Conservation (phyloP, 2,329 filamentous ascomycete genomes). For the Phialemonium atrogriseum region DNA sequence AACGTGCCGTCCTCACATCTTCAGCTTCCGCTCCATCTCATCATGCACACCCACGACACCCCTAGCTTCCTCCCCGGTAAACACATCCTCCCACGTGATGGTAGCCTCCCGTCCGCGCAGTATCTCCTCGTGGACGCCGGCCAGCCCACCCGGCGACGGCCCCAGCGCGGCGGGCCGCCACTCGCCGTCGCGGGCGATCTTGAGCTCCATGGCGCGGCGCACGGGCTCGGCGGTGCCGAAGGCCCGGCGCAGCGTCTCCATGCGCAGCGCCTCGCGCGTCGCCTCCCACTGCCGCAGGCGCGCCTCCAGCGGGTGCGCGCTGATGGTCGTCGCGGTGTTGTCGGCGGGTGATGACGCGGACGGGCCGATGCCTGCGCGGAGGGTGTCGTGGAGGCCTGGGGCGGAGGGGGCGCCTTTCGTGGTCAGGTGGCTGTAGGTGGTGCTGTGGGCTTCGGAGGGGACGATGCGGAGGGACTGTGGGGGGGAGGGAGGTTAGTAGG, state of each 20-base stretch:
- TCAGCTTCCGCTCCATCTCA: constrained; percentile 89
- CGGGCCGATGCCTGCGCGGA: constrained; percentile 75
- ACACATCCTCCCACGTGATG: constrained; percentile 91
- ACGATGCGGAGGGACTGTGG: constrained; percentile 80
- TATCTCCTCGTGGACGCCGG: constrained; percentile 82
- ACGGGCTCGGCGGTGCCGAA: constrained; percentile 93
- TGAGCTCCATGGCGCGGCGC: constrained; percentile 87
- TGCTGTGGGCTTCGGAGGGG: constrained; percentile 59
- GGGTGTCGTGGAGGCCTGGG: constrained; percentile 86
- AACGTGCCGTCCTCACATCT: constrained; percentile 49
- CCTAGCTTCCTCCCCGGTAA: constrained; percentile 66
- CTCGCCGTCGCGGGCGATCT: constrained; percentile 71
- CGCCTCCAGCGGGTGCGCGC: constrained; percentile 81
- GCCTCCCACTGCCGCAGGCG: constrained; percentile 85
- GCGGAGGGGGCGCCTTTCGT: constrained; percentile 76
- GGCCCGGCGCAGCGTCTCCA: constrained; percentile 76
- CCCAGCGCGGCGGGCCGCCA: constrained; percentile 70
- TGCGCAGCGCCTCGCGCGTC: constrained; percentile 80
- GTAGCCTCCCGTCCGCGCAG: constrained; percentile 69
- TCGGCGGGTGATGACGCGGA: constrained; percentile 38
- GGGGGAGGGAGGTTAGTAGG: constrained; percentile 12
- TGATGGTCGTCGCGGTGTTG: constrained; percentile 41
- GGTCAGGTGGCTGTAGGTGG: constrained; percentile 53
- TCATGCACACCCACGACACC: constrained; percentile 69
- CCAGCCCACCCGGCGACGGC: constrained; percentile 35